phyloP scores from a whole-genome alignment of 805 yeast species.

The Suhomyces pyralidae region DNA sequence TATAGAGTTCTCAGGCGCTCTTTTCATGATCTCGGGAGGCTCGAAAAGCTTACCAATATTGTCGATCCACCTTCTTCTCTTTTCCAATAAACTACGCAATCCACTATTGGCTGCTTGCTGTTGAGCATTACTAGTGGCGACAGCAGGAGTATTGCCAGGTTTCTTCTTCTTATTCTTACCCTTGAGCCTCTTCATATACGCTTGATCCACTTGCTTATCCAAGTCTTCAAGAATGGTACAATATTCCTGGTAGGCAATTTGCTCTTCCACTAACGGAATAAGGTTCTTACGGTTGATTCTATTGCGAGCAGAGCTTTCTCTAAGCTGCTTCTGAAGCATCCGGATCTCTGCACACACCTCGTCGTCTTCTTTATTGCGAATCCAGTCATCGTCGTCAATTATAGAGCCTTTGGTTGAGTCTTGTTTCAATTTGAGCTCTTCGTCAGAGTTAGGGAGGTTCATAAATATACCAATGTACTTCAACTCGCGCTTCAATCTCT shows the following conservation, averaged over 20 bases:
- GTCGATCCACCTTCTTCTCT: constrained; percentile 82
- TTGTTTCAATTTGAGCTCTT: constrained; percentile 21
- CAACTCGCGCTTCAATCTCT: constrained; percentile 80
- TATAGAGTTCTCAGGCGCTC: constrained; percentile 65
- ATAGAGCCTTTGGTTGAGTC: constrained; percentile 22
- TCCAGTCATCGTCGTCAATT: constrained; percentile 69
- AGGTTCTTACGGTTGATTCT: constrained; percentile 62
- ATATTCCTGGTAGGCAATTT: constrained; percentile 93
- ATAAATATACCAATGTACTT: constrained; percentile 86
- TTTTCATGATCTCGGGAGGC: constrained; percentile 64
- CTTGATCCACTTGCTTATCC: constrained; percentile 95
- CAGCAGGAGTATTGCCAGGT: constrained; percentile 18
- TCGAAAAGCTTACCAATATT: constrained; percentile 85
- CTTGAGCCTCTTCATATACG: constrained; percentile 77
- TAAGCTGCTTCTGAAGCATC: constrained; percentile 63
- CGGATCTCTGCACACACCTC: constrained; percentile 87
- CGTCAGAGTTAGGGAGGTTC: constrained; percentile 45
- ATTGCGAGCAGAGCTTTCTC: constrained; percentile 59
- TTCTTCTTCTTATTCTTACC: constrained; percentile 68
- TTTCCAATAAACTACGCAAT: constrained; percentile 74
- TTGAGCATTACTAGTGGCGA: constrained; percentile 33
- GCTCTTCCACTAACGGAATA: constrained; percentile 76
- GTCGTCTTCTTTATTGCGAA: constrained; percentile 82
- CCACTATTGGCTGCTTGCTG: constrained; percentile 78
- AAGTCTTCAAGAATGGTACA: constrained; percentile 85